Base-by-base conservation (phyloP, 208 protist species). In the Leishmania martiniquensis region DNA sequence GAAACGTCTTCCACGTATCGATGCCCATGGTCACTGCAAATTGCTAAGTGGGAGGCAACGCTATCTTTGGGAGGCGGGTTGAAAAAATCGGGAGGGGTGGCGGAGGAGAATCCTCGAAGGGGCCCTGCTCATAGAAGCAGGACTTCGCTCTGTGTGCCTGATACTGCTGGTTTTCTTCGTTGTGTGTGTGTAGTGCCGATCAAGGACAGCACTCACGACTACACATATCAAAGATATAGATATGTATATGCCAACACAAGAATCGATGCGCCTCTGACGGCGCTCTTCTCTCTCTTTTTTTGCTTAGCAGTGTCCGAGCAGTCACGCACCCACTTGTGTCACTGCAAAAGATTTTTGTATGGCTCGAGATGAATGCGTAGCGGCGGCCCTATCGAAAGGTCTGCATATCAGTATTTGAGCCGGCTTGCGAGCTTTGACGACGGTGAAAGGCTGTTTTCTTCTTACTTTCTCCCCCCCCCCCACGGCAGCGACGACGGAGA, bases 1-100 rank as follows among this genome's bases (percentile, higher is more conserved):
- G 93, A 62, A 96, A 96, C 10, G 80, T 63, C 75, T 93, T 93
- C 91, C 93, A 96, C 37, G 93, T 96, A 13, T 96, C 93, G 80
- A 96, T 94, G 59, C 93, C 93, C 93, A 96, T 96, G 45, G 25
- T 57, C 29, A n/a, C 25, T 29, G 55, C n/a, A 62, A 29, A n/a
- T 37, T 12, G 7, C 55, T 62, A 2, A 3, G 7, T 29, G 55
- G n/a, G 12, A 12, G 47, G 47, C 10, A 1, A 51, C 7, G 47
- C 47, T 51, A n/a, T n/a, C n/a, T n/a, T n/a, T n/a, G n/a, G n/a
- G n/a, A n/a, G n/a, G n/a, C n/a, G n/a, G n/a, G n/a, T n/a, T n/a
- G n/a, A n/a, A n/a, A n/a, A n/a, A n/a, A n/a, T n/a, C 47, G 12
- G 47, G 47, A 51, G 47, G 47, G 9, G 49, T 52, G 49, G 49